A percentile compares a stretch with the other conserved stretches of the same genome.
phyloP scores from a whole-genome alignment of 2,329 filamentous ascomycete species.

The Cucurbitaria berberidis region DNA sequence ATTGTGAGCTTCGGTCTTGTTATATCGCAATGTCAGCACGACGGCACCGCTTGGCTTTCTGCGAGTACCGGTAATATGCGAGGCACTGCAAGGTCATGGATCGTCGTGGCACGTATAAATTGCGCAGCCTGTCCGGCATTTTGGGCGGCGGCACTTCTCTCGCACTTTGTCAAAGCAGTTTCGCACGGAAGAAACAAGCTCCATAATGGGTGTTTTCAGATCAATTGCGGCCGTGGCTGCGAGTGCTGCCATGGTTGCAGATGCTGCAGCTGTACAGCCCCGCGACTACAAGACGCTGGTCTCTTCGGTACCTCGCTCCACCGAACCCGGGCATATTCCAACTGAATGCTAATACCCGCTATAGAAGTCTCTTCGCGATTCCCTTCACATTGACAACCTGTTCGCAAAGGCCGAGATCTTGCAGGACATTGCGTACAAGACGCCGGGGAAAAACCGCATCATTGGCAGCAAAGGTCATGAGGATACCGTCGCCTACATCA shows the following conservation, averaged over 20 bases:
- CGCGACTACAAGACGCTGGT: conserved; percentile 34
- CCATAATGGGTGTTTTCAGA: conserved; percentile 25
- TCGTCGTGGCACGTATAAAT: conserved; percentile 18
- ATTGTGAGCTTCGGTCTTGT: conserved; percentile 17
- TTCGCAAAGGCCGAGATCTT: conserved; percentile 40
- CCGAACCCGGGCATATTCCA: no score
- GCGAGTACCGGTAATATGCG: conserved; percentile 8
- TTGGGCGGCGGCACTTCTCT: conserved; percentile 1
- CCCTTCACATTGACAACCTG: conserved; percentile 35
- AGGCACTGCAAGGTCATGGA: conserved; percentile 2
- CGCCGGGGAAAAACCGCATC: conserved; percentile 49
- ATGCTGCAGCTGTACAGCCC: conserved; percentile 31
- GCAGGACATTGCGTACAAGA: conserved; percentile 49
- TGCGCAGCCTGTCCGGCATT: conserved; percentile 1
- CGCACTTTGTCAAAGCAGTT: not conserved
- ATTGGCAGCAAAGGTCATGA: conserved; percentile 50
- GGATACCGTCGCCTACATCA: conserved; percentile 49
- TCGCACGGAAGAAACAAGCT: not conserved
- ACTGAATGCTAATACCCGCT: conserved; percentile 1
- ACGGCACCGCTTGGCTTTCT: conserved; percentile 15
- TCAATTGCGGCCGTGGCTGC: conserved; percentile 32
- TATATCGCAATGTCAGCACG: conserved; percentile 15
- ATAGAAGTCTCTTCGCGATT: conserved; percentile 32
- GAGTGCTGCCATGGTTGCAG: conserved; percentile 20
- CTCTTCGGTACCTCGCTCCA: conserved; percentile 23